Percentiles rank a stretch among this genome's conserved stretches.
phyloP scores from a whole-genome alignment of 1,139 yeast species.

The Hyphopichia wangnamkhiaoensis region DNA sequence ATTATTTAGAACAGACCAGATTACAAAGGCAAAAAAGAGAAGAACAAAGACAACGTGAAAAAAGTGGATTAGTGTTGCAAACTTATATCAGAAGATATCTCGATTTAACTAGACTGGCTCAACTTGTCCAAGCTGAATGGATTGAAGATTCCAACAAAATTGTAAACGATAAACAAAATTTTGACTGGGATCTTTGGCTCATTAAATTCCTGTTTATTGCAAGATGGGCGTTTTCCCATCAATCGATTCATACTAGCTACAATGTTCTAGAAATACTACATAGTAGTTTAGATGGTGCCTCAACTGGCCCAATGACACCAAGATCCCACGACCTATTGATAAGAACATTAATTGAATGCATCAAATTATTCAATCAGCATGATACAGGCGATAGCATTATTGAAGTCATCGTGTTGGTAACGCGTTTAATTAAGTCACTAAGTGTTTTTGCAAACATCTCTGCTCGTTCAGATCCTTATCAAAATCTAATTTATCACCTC shows the following conservation, averaged over 20 bases:
- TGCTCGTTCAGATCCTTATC: not conserved
- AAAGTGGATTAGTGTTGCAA: slow-evolving; percentile 56
- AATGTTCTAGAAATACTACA: not conserved
- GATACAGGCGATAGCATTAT: not conserved
- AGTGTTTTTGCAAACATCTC: not conserved
- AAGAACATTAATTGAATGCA: not conserved
- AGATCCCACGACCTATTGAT: not conserved
- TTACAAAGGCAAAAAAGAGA: slow-evolving; percentile 70
- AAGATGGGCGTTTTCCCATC: slow-evolving; percentile 10
- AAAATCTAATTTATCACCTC: not conserved
- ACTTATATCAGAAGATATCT: slow-evolving; percentile 39
- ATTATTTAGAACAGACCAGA: slow-evolving; percentile 57
- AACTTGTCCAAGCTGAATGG: slow-evolving; percentile 7
- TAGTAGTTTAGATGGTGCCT: not conserved
- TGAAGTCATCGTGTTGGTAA: not conserved
- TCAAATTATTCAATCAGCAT: not conserved
- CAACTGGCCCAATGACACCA: not conserved
- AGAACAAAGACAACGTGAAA: slow-evolving; percentile 46
- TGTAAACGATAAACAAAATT: slow-evolving; percentile 3
- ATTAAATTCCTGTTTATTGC: slow-evolving; percentile 11
- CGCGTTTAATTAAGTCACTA: not conserved
- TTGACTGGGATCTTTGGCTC: slow-evolving; percentile 3
- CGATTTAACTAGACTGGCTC: slow-evolving; percentile 16
- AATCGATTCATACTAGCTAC: not conserved
- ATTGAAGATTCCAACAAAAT: slow-evolving; percentile 3